phyloP scores from a whole-genome alignment of 495 filamentous ascomycete genomes.

The Arthonia radiata region DNA sequence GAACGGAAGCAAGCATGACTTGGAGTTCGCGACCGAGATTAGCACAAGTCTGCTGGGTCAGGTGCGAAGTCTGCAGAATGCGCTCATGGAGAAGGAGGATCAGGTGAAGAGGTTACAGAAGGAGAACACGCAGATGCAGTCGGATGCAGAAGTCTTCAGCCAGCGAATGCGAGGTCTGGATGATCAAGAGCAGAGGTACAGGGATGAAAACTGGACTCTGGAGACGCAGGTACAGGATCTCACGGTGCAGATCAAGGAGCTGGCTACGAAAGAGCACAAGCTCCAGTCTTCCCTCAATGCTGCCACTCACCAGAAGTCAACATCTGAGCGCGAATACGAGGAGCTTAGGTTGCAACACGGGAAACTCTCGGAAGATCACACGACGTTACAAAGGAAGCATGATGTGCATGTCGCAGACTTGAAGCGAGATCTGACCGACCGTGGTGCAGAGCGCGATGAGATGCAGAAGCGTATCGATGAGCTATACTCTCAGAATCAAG shows the following conservation, averaged over 20 bases:
- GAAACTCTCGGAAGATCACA: conserved; percentile 60
- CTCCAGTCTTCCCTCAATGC: conserved; percentile 43
- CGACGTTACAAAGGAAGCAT: conserved; percentile 47
- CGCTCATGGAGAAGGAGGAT: conserved; percentile 71
- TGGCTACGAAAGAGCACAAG: conserved; percentile 53
- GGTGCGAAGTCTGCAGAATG: conserved; percentile 62
- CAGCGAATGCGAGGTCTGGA: conserved; percentile 60
- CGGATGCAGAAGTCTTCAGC: conserved; percentile 53
- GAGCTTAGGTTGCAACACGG: conserved; percentile 56
- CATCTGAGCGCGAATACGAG: conserved; percentile 60
- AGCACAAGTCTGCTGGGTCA: conserved; percentile 74
- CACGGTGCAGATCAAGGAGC: conserved; percentile 39
- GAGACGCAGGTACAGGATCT: conserved; percentile 75
- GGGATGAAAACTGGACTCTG: conserved; percentile 93
- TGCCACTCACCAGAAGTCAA: conserved; percentile 47
- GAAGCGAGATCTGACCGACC: conserved; percentile 44
- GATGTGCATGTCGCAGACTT: conserved; percentile 66
- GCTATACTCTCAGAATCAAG: conserved; percentile 61
- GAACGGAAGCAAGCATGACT: conserved; percentile 63
- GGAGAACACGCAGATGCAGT: conserved; percentile 54
- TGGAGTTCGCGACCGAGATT: conserved; percentile 89
- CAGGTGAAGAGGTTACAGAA: conserved; percentile 44
- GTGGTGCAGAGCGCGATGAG: conserved; percentile 44
- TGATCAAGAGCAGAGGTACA: conserved; percentile 83
- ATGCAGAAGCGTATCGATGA: conserved; percentile 70